phyloP scores from a whole-genome alignment of 148 eudicot species.

The Nyssa sinensis region DNA sequence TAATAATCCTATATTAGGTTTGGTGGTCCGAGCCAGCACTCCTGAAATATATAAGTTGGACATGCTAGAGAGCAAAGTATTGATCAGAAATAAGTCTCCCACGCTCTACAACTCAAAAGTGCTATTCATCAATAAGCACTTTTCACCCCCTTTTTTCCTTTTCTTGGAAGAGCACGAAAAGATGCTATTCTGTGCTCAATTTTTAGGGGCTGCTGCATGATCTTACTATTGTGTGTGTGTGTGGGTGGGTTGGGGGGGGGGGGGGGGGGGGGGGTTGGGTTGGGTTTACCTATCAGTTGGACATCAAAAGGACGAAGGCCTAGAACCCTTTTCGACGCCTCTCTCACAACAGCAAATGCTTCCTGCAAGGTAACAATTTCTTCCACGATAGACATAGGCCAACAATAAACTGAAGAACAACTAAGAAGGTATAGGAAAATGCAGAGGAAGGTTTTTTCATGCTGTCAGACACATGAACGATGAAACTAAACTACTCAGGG shows the following conservation, averaged over 20 bases:
- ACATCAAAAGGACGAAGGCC: slow-evolving; percentile 98
- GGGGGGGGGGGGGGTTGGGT: too few relatives aligned
- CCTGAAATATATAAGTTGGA: too few relatives aligned
- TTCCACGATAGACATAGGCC: too few relatives aligned
- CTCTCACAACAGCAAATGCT: slow-evolving; percentile 95
- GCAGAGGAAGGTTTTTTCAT: not conserved
- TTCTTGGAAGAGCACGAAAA: too few relatives aligned
- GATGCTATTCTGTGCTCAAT: too few relatives aligned
- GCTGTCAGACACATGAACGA: not conserved
- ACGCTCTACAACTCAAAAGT: not conserved
- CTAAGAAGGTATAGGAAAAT: not conserved
- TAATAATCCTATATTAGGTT: not conserved
- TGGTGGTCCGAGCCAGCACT: too few relatives aligned
- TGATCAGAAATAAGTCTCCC: not conserved
- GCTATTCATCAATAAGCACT: slow-evolving; percentile 2
- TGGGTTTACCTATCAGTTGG: slow-evolving; percentile 64
- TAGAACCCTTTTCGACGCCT: slow-evolving; percentile 89
- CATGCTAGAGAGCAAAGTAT: too few relatives aligned
- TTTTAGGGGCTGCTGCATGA: not conserved
- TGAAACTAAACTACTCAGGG: not conserved
- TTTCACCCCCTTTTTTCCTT: too few relatives aligned
- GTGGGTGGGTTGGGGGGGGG: too few relatives aligned
- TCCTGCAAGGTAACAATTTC: slow-evolving; percentile 44
- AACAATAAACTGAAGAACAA: not conserved
- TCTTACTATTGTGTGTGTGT: not conserved